Percentiles rank a stretch among this genome's conserved stretches.
phyloP scores from a whole-genome alignment of 23 red algal species.

The Rhodosorus marinus region DNA sequence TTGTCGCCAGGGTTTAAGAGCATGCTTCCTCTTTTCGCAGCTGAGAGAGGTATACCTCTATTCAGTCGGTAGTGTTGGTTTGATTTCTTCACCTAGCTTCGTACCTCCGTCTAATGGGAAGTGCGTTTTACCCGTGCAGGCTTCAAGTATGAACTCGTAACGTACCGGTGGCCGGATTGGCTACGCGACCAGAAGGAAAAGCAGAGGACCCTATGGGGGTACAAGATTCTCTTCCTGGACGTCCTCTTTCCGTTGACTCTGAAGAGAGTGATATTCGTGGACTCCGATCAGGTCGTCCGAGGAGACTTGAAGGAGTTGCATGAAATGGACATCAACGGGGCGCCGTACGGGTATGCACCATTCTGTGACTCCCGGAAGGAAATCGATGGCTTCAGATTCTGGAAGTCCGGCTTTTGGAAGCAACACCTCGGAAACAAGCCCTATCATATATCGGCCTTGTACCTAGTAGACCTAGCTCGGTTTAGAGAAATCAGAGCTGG shows the following conservation, averaged over 20 bases:
- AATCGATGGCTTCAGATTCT: conserved; percentile 84
- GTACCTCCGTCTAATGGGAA: too few relatives aligned
- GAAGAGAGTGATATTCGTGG: conserved; percentile 70
- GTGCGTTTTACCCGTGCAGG: too few relatives aligned
- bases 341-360: conserved; percentile 91
- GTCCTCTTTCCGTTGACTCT: conserved; percentile 76
- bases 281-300: conserved; percentile 96
- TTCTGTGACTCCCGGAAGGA: conserved; percentile 85
- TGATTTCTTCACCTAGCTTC: too few relatives aligned
- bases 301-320: conserved; percentile 69
- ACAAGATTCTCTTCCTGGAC: conserved; percentile 98
- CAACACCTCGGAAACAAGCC: conserved; percentile 38
- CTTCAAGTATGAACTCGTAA: conserved; percentile 74
- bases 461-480: conserved; percentile 70
- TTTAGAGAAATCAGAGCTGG: conserved; percentile 69
- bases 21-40: conserved; percentile 51
- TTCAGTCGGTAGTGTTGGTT: too few relatives aligned
- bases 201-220: conserved; percentile 93
- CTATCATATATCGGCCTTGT: conserved; percentile 93
- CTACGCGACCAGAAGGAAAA: conserved; percentile 78
- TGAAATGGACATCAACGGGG: conserved; percentile 20
- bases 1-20: conserved; percentile 83
- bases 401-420: conserved; percentile 88
- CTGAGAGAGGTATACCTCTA: conserved; percentile 23
- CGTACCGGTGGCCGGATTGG: conserved; percentile 87